Evolutionary conservation across 1,284 basidiomycete species (phyloP).

Genomic region (Ganoderma leucocontextum): DNA sequence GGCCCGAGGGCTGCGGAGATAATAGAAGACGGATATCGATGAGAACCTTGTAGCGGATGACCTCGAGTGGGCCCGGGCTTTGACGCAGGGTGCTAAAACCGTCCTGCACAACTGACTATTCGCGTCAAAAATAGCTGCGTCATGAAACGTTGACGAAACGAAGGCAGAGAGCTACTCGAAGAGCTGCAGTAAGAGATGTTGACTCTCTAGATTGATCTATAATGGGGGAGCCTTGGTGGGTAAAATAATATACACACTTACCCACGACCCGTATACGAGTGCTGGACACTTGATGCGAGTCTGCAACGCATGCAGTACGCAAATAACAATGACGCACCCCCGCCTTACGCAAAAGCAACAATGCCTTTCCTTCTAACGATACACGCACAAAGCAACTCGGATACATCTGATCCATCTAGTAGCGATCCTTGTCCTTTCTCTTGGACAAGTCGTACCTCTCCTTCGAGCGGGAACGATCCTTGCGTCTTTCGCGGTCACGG

Average conservation of each 20-base stretch:
- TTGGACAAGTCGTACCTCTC: slow-evolving; percentile 31
- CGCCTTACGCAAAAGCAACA: neutral
- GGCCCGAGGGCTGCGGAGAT: neutral
- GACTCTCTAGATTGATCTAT: no score
- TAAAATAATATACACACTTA: no score
- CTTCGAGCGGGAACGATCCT: slow-evolving; percentile 21
- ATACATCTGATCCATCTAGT: slow-evolving; percentile 10
- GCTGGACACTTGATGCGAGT: neutral
- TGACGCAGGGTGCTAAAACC: neutral
- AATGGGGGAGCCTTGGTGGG: no score
- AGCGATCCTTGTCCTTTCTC: slow-evolving; percentile 25
- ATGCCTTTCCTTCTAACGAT: neutral
- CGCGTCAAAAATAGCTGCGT: neutral
- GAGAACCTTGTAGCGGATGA: neutral
- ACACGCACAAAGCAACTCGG: neutral
- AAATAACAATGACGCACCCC: neutral
- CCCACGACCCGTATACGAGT: neutral
- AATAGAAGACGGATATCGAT: neutral
- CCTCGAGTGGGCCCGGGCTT: neutral
- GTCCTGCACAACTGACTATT: neutral
- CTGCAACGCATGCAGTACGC: neutral
- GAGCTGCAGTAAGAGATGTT: no score
- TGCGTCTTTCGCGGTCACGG: slow-evolving; percentile 14
- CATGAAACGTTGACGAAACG: neutral
- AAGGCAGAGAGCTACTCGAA: neutral